A percentile compares a stretch with the other conserved stretches of the same genome.
These are phyloP conservation scores for Blastobotrys americana DNA, from an alignment of 805 yeast species.

Conservation along the genomic window DNA sequence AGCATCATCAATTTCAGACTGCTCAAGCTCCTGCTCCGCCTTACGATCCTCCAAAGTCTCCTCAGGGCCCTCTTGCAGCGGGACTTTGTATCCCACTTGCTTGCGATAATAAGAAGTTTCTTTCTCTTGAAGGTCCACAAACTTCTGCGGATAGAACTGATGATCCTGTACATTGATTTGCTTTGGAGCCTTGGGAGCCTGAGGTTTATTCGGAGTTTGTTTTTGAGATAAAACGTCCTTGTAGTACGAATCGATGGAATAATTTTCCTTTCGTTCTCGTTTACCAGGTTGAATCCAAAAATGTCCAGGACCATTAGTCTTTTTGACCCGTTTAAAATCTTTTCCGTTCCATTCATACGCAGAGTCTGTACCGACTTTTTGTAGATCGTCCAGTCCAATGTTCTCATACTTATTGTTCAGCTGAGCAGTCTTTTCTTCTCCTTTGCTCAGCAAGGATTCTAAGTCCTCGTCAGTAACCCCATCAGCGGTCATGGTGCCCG, in stretches of 20 bases:
- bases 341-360: slow-evolving; percentile 98
- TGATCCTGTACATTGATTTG: slow-evolving; percentile 79
- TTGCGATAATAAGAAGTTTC: slow-evolving; percentile 75
- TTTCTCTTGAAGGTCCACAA: slow-evolving; percentile 68
- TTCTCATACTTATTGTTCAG: slow-evolving; percentile 77
- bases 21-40: slow-evolving; percentile 50
- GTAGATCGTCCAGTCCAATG: slow-evolving; percentile 87
- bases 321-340: slow-evolving; percentile 52
- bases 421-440: slow-evolving; percentile 72
- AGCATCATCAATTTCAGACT: slow-evolving; percentile 67
- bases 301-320: slow-evolving; percentile 34
- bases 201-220: slow-evolving; percentile 1
- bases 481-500: slow-evolving; percentile 29
- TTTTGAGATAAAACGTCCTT: slow-evolving; percentile 54
- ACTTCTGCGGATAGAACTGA: slow-evolving; percentile 77
- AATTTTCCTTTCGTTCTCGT: slow-evolving; percentile 47
- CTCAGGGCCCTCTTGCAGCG: slow-evolving; percentile 47
- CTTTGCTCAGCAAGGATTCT: slow-evolving; percentile 71
- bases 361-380: slow-evolving; percentile 80
- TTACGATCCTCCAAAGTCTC: slow-evolving; percentile 36
- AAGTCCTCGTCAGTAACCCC: slow-evolving; percentile 54
- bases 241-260: slow-evolving; percentile 81
- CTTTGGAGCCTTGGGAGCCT: slow-evolving; percentile 72
- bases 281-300: slow-evolving; percentile 83
- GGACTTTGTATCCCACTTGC: slow-evolving; percentile 56